A percentile compares a stretch with the other conserved stretches of the same genome.
Conservation (phyloP, 257 asterid genomes). For the Linaria vulgaris region DNA sequence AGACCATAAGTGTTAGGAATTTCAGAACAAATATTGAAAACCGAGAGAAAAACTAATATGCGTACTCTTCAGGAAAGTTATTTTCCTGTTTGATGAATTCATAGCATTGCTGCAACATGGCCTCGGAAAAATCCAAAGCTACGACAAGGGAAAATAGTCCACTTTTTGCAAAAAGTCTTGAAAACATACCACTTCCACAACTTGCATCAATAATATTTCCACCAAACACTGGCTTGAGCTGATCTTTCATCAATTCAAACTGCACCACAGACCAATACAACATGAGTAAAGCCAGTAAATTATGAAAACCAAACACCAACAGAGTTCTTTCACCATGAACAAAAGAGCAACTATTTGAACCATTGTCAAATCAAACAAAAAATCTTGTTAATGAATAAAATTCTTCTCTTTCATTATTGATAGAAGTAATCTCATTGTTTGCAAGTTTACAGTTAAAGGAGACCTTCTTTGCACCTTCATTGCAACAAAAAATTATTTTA, state of each 20-base stretch:
- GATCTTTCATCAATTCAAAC: conserved; percentile 75
- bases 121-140: conserved; percentile 80
- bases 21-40: background rate
- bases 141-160: conserved; percentile 69
- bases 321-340: no score
- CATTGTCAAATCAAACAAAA: no score
- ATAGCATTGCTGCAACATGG: conserved; percentile 74
- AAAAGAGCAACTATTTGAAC: no score
- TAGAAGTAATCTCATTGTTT: no score
- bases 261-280: conserved; percentile 34
- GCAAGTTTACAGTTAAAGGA: no score
- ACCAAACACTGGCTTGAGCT: conserved; percentile 70
- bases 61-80: conserved; percentile 69
- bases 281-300: background rate
- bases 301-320: no score
- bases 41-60: background rate
- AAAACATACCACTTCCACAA: conserved; percentile 86
- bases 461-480: no score
- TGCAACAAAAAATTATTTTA: no score
- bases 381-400: no score
- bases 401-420: no score
- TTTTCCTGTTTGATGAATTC: conserved; percentile 75
- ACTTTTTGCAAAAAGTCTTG: conserved; percentile 74
- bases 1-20: background rate
- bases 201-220: conserved; percentile 89